phyloP scores from a whole-genome alignment of 352 stramenopile species.

The Hyaloperonospora arabidopsidis region DNA sequence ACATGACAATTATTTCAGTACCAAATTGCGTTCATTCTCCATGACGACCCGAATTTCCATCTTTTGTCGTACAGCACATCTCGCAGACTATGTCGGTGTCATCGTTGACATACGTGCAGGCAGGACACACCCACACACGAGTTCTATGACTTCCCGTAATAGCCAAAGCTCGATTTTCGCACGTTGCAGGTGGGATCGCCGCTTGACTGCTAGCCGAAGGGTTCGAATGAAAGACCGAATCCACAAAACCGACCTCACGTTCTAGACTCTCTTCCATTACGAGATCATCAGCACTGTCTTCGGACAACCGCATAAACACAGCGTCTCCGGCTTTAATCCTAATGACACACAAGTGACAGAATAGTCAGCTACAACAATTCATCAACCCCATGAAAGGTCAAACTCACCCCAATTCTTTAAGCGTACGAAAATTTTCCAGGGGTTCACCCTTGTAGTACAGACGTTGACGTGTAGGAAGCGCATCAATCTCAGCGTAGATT shows the following conservation, averaged over 20 bases:
- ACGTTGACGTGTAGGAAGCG: conserved; percentile 54
- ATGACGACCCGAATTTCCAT: background rate
- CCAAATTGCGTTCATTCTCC: background rate
- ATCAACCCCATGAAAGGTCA: background rate
- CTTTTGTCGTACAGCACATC: conserved; percentile 51
- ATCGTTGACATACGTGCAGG: conserved; percentile 77
- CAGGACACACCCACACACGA: conserved; percentile 59
- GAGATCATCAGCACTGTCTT: conserved; percentile 54
- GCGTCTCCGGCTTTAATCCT: conserved; percentile 71
- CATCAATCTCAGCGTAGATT: conserved; percentile 64
- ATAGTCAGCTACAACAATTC: conserved; percentile 2
- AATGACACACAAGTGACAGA: conserved; percentile 2
- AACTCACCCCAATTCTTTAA: conserved; percentile 62
- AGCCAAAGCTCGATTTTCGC: conserved; percentile 14
- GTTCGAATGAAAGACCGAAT: conserved; percentile 60
- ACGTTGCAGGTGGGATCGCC: conserved; percentile 9
- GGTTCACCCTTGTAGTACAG: conserved; percentile 61
- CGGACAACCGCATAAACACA: conserved; percentile 61
- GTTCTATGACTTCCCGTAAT: conserved; percentile 17
- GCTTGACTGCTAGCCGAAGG: background rate
- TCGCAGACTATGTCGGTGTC: conserved; percentile 45
- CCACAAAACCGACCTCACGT: conserved; percentile 64
- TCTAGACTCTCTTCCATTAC: conserved; percentile 45
- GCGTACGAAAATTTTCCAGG: conserved; percentile 42
- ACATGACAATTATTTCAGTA: no score